Percentiles rank a stretch among this genome's conserved stretches.
Evolutionary conservation across 495 filamentous ascomycete species (phyloP).

Genomic region (Penicillium bialowiezense): DNA sequence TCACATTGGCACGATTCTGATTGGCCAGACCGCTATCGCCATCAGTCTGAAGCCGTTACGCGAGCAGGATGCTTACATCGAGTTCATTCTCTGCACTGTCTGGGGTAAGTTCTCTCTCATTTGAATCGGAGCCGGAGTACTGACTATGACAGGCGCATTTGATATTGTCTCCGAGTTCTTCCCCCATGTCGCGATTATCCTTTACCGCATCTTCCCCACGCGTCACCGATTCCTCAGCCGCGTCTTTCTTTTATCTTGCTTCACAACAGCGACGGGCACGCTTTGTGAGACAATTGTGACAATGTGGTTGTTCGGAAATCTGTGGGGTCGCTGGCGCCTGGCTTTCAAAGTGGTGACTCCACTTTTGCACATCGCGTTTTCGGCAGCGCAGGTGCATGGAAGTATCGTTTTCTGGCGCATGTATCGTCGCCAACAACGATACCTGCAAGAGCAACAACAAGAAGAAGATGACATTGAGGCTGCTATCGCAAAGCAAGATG

Average conservation of each 20-base stretch:
- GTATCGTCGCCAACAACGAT: conserved; percentile 31
- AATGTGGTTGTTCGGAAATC: conserved; percentile 47
- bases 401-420: conserved; percentile 43
- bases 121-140: not conserved
- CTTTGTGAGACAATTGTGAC: conserved; percentile 43
- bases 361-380: conserved; percentile 44
- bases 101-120: conserved; percentile 37
- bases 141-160: conserved; percentile 37
- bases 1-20: conserved; percentile 45
- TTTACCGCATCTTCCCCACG: conserved; percentile 42
- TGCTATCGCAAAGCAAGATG: too few relatives aligned
- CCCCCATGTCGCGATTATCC: conserved; percentile 48
- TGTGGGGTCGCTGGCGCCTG: conserved; percentile 45
- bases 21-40: conserved; percentile 45
- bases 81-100: conserved; percentile 47
- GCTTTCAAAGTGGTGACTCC: conserved; percentile 50
- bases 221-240: conserved; percentile 40
- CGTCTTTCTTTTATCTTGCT: conserved; percentile 35
- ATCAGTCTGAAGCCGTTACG: conserved; percentile 36
- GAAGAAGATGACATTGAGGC: not conserved
- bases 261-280: conserved; percentile 43
- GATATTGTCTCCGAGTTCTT: conserved; percentile 50
- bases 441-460: conserved; percentile 15
- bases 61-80: conserved; percentile 45
- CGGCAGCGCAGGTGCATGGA: conserved; percentile 44